phyloP scores from a whole-genome alignment of 441 rosid genomes.

The Bruguiera hainesii region DNA sequence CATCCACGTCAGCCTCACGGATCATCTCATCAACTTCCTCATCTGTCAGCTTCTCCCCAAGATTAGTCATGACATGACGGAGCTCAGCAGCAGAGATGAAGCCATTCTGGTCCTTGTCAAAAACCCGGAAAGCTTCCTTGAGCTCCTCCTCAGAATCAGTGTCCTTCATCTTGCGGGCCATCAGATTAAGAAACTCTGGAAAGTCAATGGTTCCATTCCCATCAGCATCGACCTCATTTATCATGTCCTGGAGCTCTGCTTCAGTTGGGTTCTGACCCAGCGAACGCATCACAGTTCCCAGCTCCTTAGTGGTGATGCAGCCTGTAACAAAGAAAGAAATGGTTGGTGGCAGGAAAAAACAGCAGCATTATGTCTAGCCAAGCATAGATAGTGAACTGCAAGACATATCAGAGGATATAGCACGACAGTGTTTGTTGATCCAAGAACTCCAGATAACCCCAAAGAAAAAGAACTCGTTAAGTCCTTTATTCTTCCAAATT shows the following conservation, averaged over 20 bases:
- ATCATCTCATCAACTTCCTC: slow-evolving; percentile 59
- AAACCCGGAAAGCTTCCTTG: slow-evolving; percentile 48
- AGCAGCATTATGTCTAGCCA: background rate
- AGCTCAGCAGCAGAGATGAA: slow-evolving; percentile 53
- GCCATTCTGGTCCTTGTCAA: slow-evolving; percentile 53
- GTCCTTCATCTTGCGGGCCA: slow-evolving; percentile 67
- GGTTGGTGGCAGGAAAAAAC: background rate
- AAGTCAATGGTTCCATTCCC: slow-evolving; percentile 66
- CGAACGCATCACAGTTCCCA: slow-evolving; percentile 66
- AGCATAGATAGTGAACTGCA: background rate
- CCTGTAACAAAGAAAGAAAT: slow-evolving; percentile 29
- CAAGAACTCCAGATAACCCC: too few relatives aligned
- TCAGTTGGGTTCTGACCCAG: slow-evolving; percentile 71
- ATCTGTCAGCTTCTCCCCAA: slow-evolving; percentile 55
- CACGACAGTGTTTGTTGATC: too few relatives aligned
- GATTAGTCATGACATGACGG: slow-evolving; percentile 54
- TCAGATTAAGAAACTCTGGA: slow-evolving; percentile 57
- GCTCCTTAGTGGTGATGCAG: slow-evolving; percentile 69
- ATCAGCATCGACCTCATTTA: slow-evolving; percentile 66
- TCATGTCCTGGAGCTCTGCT: slow-evolving; percentile 71
- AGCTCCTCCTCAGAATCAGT: slow-evolving; percentile 55
- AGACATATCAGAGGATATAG: background rate
- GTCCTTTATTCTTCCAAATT: too few relatives aligned
- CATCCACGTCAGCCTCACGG: slow-evolving; percentile 51
- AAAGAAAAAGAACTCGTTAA: too few relatives aligned